phyloP scores from a whole-genome alignment of 495 filamentous ascomycete species.

The Tuber indicum region DNA sequence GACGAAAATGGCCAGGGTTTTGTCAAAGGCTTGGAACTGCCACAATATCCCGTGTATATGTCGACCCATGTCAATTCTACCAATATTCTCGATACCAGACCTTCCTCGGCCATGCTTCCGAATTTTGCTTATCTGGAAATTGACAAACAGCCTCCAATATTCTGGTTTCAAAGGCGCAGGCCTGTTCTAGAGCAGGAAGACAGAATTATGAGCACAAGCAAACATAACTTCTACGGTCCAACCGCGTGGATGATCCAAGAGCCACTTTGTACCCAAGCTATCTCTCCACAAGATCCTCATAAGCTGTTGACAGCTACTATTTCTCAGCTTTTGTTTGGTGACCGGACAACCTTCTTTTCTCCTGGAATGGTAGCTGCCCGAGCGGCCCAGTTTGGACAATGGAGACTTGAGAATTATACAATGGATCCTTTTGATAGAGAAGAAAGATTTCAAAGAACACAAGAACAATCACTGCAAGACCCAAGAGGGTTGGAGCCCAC shows the following conservation, averaged over 20 bases:
- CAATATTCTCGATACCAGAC: not conserved
- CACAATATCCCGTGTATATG: not conserved
- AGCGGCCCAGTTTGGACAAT: not conserved
- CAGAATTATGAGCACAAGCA: not conserved
- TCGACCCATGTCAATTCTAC: not conserved
- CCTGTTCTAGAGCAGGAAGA: not conserved
- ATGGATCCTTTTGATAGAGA: not conserved
- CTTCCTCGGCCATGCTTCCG: not conserved
- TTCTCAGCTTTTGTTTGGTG: not conserved
- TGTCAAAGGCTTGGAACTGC: not conserved
- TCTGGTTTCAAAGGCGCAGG: not conserved
- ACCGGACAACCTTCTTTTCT: not conserved
- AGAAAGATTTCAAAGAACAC: not conserved
- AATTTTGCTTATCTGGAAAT: not conserved
- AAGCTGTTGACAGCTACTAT: not conserved
- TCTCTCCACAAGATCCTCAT: not conserved
- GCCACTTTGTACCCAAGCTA: not conserved
- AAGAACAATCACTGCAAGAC: not conserved
- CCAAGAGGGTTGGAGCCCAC: not conserved
- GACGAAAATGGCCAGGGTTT: constrained; percentile 1
- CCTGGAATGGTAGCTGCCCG: not conserved
- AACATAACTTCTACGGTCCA: not conserved
- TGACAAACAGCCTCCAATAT: not conserved
- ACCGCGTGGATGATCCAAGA: not conserved
- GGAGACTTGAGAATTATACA: not conserved